Conservation (phyloP, 2,329 filamentous ascomycete genomes). For the Ilyonectria mors-panacis region DNA sequence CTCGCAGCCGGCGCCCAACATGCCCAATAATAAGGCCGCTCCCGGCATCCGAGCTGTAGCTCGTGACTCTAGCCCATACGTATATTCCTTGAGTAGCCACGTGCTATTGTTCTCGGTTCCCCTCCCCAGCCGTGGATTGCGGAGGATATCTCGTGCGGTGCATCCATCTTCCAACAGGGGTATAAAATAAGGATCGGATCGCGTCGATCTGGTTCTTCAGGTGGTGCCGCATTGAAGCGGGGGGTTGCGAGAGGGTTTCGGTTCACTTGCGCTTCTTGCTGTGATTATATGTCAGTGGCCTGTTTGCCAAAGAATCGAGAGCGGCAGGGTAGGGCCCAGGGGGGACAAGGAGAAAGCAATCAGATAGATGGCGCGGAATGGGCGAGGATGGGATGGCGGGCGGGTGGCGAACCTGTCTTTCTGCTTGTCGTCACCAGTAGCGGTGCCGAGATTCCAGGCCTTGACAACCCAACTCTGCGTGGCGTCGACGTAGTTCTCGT, state of each 20-base stretch:
- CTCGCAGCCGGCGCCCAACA: slow-evolving; percentile 1
- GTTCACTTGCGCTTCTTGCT: slow-evolving; percentile 46
- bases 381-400: background rate
- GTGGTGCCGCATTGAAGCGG: slow-evolving; percentile 2
- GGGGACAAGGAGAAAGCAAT: background rate
- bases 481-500: slow-evolving; percentile 80
- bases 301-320: background rate
- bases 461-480: slow-evolving; percentile 80
- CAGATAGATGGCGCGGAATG: background rate
- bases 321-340: background rate
- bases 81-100: background rate
- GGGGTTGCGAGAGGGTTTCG: slow-evolving; percentile 8
- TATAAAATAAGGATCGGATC: slow-evolving; percentile 7
- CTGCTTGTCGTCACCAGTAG: slow-evolving; percentile 36
- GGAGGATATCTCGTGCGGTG: background rate
- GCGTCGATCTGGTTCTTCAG: slow-evolving; percentile 1
- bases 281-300: slow-evolving; percentile 27
- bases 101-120: background rate
- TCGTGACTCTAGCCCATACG: background rate
- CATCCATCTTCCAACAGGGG: background rate
- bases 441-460: slow-evolving; percentile 72
- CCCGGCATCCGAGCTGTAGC: background rate
- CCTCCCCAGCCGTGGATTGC: background rate
- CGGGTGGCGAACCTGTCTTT: slow-evolving; percentile 23
- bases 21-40: background rate